Evolutionary conservation across 106 monocot genomes (phyloP).

Genomic region (Dendrobium nobile): DNA sequence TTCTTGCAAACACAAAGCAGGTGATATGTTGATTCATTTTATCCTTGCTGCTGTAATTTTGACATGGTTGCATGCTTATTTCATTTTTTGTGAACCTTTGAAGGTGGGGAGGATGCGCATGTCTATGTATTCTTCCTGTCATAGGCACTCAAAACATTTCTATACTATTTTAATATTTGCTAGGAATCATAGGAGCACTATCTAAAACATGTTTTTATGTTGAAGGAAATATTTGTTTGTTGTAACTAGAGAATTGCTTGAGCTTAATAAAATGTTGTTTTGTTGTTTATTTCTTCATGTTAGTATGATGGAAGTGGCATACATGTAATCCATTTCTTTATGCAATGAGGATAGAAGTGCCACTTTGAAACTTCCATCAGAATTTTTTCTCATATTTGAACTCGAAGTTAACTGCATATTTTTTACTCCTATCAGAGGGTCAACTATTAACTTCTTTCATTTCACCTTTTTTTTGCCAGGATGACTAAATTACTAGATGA

Average conservation of each 20-base stretch:
- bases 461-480: slow-evolving; percentile 21
- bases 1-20: neutral
- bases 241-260: neutral
- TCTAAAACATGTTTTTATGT: neutral
- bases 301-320: neutral
- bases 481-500: slow-evolving; percentile 91
- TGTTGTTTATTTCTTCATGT: neutral
- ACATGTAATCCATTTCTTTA: neutral
- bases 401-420: neutral
- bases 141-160: neutral
- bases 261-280: slow-evolving; percentile 1
- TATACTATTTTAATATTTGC: neutral
- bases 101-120: neutral
- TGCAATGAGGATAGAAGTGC: neutral
- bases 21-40: neutral
- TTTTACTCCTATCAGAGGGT: neutral
- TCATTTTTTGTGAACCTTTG: neutral
- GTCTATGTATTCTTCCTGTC: neutral
- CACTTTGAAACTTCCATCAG: neutral
- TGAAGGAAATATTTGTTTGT: neutral
- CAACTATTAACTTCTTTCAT: neutral
- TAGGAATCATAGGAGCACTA: neutral
- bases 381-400: neutral
- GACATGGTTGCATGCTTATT: neutral
- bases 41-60: neutral